Conservation (phyloP, 2,329 filamentous ascomycete genomes). For the Talaromyces islandicus region DNA sequence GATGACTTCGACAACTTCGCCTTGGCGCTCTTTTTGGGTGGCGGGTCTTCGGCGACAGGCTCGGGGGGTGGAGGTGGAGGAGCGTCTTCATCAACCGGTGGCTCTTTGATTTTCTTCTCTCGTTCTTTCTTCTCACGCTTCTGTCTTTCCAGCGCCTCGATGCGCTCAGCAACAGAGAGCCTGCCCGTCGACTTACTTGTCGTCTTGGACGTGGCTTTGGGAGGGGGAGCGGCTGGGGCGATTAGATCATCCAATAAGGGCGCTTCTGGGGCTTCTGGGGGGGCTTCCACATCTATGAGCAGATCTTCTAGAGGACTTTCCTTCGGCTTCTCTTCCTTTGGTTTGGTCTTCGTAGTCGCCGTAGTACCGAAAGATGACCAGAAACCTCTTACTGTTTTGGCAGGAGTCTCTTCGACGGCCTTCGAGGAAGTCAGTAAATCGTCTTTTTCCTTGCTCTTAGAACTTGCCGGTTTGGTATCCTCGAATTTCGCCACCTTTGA, state of each 20-base stretch:
- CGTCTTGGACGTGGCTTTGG: conserved; percentile 36
- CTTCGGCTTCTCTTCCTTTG: conserved; percentile 41
- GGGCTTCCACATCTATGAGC: conserved; percentile 30
- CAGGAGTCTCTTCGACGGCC: conserved; percentile 32
- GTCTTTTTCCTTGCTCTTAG: conserved; percentile 18
- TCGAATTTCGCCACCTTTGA: conserved; percentile 20
- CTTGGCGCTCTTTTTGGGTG: conserved; percentile 17
- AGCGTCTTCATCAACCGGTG: conserved; percentile 22
- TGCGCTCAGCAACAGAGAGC: conserved; percentile 48
- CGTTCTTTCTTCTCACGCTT: conserved; percentile 32
- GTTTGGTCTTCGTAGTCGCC: conserved; percentile 32
- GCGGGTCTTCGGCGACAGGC: conserved; percentile 17
- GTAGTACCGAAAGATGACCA: conserved; percentile 40
- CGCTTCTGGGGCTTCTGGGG: conserved; percentile 28
- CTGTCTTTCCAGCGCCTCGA: conserved; percentile 42
- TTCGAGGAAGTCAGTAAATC: conserved; percentile 21
- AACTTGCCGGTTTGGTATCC: conserved; percentile 24
- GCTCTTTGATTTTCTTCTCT: conserved; percentile 31
- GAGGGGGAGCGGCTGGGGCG: conserved; percentile 34
- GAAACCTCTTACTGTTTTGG: conserved; percentile 34
- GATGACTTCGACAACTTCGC: conserved; percentile 19
- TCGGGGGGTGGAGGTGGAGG: conserved; percentile 27
- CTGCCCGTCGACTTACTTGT: conserved; percentile 35
- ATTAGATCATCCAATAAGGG: conserved; percentile 34
- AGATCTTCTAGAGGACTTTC: conserved; percentile 22